Conservation (phyloP, 805 yeast species). For the Metschnikowia amazonensis region DNA sequence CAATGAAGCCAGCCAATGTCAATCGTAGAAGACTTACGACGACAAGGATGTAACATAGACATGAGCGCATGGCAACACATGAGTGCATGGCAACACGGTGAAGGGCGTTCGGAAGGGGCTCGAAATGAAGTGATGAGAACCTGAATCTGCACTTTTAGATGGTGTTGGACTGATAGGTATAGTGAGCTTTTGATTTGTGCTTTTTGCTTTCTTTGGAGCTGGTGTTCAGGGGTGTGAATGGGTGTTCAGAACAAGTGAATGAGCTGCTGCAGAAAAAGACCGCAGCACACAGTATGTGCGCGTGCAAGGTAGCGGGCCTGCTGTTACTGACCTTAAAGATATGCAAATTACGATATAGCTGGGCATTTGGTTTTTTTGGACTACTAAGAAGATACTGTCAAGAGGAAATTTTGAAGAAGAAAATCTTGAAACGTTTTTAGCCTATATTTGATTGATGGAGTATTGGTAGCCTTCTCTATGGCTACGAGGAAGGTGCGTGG, state of each 20-base stretch:
- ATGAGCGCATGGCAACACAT: neutral
- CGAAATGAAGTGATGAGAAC: too few species aligned
- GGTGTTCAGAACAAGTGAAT: neutral
- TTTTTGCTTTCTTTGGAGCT: neutral
- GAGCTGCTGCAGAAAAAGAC: slow-evolving; percentile 3
- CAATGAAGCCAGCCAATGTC: slow-evolving; percentile 23
- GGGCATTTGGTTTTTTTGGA: too few species aligned
- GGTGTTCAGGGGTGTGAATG: neutral
- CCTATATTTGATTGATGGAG: too few species aligned
- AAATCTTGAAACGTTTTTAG: too few species aligned
- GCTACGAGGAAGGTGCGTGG: too few species aligned
- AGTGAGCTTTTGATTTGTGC: neutral
- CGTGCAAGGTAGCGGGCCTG: too few species aligned
- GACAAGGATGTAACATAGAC: slow-evolving; percentile 6
- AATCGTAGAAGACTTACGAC: slow-evolving; percentile 10
- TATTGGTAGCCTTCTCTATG: too few species aligned
- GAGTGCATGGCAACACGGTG: too few species aligned
- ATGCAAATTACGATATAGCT: too few species aligned
- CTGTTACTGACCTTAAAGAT: too few species aligned
- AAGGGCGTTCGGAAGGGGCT: neutral
- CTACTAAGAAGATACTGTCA: too few species aligned
- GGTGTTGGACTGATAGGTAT: neutral
- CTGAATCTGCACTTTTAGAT: neutral
- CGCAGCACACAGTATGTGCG: slow-evolving; percentile 3
- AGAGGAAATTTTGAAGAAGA: too few species aligned